Evolutionary conservation across 78 protist genomes (phyloP).

Genomic region (Protostelium mycophagum): DNA sequence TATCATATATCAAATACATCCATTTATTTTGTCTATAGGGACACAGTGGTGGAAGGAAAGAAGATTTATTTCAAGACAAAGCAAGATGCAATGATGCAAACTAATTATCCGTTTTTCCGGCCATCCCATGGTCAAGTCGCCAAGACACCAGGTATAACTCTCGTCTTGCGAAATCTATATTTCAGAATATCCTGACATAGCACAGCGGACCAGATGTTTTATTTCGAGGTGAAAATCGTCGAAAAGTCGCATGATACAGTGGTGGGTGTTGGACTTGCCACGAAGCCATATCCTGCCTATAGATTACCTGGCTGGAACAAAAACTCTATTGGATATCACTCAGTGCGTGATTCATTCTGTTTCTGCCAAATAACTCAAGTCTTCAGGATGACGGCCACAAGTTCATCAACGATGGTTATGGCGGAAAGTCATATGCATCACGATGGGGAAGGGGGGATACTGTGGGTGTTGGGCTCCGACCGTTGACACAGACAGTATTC

Average conservation of each 20-base stretch:
- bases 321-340: not conserved
- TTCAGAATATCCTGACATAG: too few species aligned
- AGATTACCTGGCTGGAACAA: not conserved
- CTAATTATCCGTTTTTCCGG: not conserved
- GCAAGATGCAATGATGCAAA: not conserved
- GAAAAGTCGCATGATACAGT: not conserved
- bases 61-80: not conserved
- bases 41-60: not conserved
- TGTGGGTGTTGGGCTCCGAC: not conserved
- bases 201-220: not conserved
- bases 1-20: not conserved
- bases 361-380: not conserved
- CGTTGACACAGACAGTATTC: not conserved
- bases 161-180: too few species aligned
- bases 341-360: not conserved
- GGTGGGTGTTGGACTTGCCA: not conserved
- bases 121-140: not conserved
- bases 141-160: too few species aligned
- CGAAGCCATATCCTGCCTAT: not conserved
- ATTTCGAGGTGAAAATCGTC: not conserved
- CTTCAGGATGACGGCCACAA: not conserved
- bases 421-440: not conserved
- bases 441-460: not conserved
- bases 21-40: too few species aligned
- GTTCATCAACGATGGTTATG: not conserved